Conservation (phyloP, 176 grass and related monocot genomes). For the Oryza australiensis region DNA sequence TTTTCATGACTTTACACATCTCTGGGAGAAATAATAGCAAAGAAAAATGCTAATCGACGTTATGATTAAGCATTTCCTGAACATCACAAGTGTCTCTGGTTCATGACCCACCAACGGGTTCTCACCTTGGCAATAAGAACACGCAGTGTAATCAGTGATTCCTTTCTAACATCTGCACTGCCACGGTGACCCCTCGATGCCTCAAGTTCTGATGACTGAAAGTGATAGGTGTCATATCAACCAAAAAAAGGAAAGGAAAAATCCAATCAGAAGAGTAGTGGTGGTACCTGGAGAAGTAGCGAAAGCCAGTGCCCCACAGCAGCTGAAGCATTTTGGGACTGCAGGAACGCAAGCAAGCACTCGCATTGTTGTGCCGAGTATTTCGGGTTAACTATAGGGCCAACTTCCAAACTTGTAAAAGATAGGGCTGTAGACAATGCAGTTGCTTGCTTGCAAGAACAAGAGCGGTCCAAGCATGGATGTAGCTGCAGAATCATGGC, state of each 20-base stretch:
- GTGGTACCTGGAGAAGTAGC: slow-evolving; percentile 79
- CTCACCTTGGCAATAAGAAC: slow-evolving; percentile 86
- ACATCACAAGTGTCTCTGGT: slow-evolving; percentile 5
- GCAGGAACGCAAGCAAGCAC: slow-evolving; percentile 86
- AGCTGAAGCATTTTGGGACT: slow-evolving; percentile 83
- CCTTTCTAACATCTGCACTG: slow-evolving; percentile 75
- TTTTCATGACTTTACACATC: slow-evolving; percentile 13
- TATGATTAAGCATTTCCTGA: slow-evolving; percentile 17
- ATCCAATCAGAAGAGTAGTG: neutral
- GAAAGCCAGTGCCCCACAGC: slow-evolving; percentile 89
- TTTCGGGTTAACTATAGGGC: slow-evolving; percentile 18
- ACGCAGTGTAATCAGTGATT: slow-evolving; percentile 75
- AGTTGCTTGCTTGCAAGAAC: slow-evolving; percentile 64
- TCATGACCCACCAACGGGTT: slow-evolving; percentile 1
- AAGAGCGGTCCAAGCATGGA: slow-evolving; percentile 58
- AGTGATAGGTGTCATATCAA: slow-evolving; percentile 12
- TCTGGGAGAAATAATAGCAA: slow-evolving; percentile 16
- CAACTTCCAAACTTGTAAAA: slow-evolving; percentile 29
- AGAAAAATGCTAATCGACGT: neutral
- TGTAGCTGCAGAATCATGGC: slow-evolving; percentile 70
- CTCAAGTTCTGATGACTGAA: slow-evolving; percentile 69
- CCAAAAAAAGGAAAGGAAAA: neutral
- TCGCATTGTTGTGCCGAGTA: slow-evolving; percentile 48
- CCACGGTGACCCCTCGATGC: slow-evolving; percentile 77
- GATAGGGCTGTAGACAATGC: slow-evolving; percentile 39